These are phyloP conservation scores for Suillus bovinus DNA, from an alignment of 768 basidiomycete genomes.

Conservation along the genomic window DNA sequence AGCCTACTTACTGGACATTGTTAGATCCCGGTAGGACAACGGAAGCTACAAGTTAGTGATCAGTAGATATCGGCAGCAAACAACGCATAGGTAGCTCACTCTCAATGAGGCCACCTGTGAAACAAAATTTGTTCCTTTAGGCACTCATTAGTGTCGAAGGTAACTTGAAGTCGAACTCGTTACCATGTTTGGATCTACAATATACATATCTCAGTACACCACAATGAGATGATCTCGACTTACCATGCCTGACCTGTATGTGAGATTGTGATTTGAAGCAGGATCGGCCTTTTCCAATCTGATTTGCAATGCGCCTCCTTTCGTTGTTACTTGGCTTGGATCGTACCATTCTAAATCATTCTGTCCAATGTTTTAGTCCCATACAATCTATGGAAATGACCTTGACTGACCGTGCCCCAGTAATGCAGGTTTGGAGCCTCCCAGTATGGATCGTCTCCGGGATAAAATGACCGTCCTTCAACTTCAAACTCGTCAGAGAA, in stretches of 20 bases:
- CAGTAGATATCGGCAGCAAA: neutral
- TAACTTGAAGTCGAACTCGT: neutral
- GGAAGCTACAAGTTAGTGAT: slow-evolving; percentile 25
- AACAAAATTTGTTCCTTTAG: slow-evolving; percentile 72
- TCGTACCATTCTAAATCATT: slow-evolving; percentile 61
- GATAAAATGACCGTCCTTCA: slow-evolving; percentile 70
- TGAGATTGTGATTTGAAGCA: slow-evolving; percentile 45
- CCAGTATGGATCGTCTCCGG: slow-evolving; percentile 69
- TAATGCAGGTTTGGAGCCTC: slow-evolving; percentile 61
- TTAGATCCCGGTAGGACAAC: slow-evolving; percentile 45
- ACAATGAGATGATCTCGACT: slow-evolving; percentile 25
- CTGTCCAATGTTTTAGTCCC: slow-evolving; percentile 10
- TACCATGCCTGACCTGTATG: slow-evolving; percentile 45
- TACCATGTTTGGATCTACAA: slow-evolving; percentile 33
- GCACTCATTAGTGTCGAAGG: neutral
- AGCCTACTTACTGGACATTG: slow-evolving; percentile 32
- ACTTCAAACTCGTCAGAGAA: slow-evolving; percentile 84
- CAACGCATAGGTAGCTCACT: slow-evolving; percentile 13
- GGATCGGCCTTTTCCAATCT: slow-evolving; percentile 46
- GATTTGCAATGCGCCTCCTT: slow-evolving; percentile 49
- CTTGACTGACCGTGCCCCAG: slow-evolving; percentile 53
- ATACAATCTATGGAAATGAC: neutral
- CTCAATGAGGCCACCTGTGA: slow-evolving; percentile 76
- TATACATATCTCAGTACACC: slow-evolving; percentile 23
- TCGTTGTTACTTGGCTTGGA: slow-evolving; percentile 51